These are phyloP conservation scores for Apiospora arundinis DNA, from an alignment of 2,329 filamentous ascomycete species.

Conservation along the genomic window DNA sequence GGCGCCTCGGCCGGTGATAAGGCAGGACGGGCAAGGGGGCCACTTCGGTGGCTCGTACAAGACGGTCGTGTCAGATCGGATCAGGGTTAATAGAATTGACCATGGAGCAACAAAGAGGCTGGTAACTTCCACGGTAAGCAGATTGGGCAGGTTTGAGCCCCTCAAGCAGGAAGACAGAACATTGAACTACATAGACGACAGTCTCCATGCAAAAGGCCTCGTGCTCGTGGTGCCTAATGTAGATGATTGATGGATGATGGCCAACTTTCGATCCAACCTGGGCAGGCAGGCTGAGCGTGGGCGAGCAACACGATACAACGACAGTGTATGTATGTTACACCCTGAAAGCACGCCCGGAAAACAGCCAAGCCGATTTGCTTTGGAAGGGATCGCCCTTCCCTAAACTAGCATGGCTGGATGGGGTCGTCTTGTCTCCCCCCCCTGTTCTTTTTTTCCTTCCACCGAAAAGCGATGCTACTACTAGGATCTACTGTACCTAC, in stretches of 20 bases:
- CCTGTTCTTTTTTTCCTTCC: neutral
- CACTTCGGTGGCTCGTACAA: slow-evolving; percentile 12
- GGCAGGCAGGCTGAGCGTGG: neutral
- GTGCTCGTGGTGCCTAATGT: neutral
- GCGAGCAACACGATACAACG: neutral
- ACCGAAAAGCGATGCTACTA: neutral
- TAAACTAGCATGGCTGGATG: slow-evolving; percentile 12
- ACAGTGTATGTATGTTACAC: neutral
- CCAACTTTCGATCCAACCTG: neutral
- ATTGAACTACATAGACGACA: neutral
- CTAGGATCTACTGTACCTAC: too few species aligned
- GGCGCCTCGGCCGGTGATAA: slow-evolving; percentile 14
- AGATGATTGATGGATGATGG: slow-evolving; percentile 4
- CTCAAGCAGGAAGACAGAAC: neutral
- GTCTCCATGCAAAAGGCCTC: neutral
- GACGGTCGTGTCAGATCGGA: slow-evolving; percentile 13
- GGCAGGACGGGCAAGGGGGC: slow-evolving; percentile 15
- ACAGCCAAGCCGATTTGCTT: slow-evolving; percentile 16
- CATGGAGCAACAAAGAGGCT: slow-evolving; percentile 1
- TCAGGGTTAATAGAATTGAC: neutral
- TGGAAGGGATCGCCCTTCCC: slow-evolving; percentile 13
- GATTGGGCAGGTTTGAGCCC: neutral
- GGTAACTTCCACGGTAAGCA: neutral
- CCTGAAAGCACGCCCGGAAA: neutral
- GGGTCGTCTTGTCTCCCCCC: neutral